A percentile compares a stretch with the other conserved stretches of the same genome.
Conservation (phyloP, 495 filamentous ascomycete species). For the Lophium mytilinum region DNA sequence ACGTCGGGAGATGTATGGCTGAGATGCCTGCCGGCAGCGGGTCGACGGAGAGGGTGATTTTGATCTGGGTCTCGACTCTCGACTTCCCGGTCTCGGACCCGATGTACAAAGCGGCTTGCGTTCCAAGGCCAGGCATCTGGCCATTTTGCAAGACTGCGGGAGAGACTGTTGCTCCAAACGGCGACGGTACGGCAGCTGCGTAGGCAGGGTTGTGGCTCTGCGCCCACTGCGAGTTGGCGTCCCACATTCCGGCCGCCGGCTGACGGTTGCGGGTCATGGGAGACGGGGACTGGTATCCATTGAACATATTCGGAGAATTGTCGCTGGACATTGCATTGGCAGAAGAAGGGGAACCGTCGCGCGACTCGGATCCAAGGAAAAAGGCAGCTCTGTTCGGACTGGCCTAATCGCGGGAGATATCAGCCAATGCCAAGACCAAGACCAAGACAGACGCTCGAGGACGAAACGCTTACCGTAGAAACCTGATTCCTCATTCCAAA, state of each 20-base stretch:
- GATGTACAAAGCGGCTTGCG: constrained; percentile 28
- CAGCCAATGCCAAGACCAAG: no score
- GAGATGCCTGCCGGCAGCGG: constrained; percentile 64
- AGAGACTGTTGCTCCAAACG: no score
- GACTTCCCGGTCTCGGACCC: constrained; percentile 71
- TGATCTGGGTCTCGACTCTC: constrained; percentile 90
- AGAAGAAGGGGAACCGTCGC: constrained; percentile 1
- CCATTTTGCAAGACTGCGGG: no score
- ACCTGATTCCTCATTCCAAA: not conserved
- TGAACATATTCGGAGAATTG: not conserved
- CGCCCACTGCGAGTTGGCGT: not conserved
- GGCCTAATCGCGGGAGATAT: no score
- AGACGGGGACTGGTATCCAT: not conserved
- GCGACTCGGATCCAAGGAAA: not conserved
- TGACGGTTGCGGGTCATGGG: not conserved
- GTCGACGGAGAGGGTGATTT: constrained; percentile 64
- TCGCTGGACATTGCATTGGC: not conserved
- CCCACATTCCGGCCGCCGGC: not conserved
- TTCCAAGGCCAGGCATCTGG: no score
- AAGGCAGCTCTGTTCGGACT: not conserved
- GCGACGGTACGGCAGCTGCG: no score
- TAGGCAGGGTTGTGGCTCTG: no score
- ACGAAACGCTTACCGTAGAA: not conserved
- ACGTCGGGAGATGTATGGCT: constrained; percentile 73
- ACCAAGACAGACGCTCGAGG: no score